A percentile compares a stretch with the other conserved stretches of the same genome.
Conservation (phyloP, 2,329 filamentous ascomycete genomes). For the Dothideomycetes sp. region DNA sequence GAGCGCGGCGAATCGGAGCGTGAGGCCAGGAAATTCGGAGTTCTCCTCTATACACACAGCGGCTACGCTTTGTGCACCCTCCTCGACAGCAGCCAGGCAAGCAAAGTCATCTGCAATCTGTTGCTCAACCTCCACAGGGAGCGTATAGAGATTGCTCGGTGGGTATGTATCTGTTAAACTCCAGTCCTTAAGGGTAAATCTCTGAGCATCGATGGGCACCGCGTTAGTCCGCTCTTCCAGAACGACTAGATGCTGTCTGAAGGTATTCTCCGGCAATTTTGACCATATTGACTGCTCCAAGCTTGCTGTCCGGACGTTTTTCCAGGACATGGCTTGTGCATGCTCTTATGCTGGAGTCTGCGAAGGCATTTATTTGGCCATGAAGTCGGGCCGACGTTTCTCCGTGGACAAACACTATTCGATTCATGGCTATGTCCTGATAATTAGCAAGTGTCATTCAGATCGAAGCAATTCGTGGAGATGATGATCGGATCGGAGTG, state of each 20-base stretch:
- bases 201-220: conserved; percentile 2
- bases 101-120: conserved; percentile 6
- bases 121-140: conserved; percentile 1
- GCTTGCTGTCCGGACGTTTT: conserved; percentile 1
- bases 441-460: no score
- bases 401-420: no score
- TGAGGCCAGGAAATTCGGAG: background rate
- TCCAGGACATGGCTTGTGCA: conserved; percentile 5
- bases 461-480: no score
- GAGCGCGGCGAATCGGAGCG: conserved; percentile 5
- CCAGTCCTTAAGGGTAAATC: background rate
- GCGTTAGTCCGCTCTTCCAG: conserved; percentile 5
- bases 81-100: conserved; percentile 5
- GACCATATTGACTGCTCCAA: conserved; percentile 3
- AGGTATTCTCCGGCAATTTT: background rate
- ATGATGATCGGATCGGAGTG: no score
- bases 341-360: no score
- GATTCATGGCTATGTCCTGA: no score
- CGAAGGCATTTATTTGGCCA: no score
- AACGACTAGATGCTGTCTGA: conserved; percentile 5
- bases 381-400: no score
- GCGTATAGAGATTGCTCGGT: background rate
- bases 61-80: conserved; percentile 6
- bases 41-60: conserved; percentile 5
- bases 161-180: background rate